Base-by-base conservation (phyloP, 805 yeast genomes). In the Metschnikowia reukaufii region DNA sequence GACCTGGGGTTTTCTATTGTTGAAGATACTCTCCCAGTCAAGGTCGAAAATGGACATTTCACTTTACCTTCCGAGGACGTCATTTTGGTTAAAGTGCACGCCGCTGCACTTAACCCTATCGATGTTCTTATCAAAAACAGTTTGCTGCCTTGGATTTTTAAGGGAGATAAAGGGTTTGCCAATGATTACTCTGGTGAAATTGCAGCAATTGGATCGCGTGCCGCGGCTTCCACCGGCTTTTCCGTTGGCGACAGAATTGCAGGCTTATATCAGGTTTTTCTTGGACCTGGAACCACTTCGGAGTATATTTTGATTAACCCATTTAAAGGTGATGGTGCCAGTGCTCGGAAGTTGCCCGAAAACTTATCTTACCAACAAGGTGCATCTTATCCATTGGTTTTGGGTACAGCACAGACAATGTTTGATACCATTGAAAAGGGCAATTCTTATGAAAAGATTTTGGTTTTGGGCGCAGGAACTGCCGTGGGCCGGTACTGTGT, bases 401-500 rank as follows among this genome's bases (percentile, higher is more conserved):
- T 76, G 53, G 79, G 81, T 16, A 84, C 95, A 3, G 91, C 92
- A 0, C 73, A 59, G 52, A 60, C 68, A 40, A 59, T 73, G 41
- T 61, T 76, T 25, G 59, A 61, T 7, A 42, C 48, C 21, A 60
- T 61, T 3, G 19, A 34, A 12, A 69, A 64, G 29, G 65, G 78
- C 17, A 69, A 67, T 32, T 68, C 70, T 9, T 68, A 70, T 8
- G 68, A 80, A 4, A 76, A 73, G 48, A 78, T 85, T 4, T 69
- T 86, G 39, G 74, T 88, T 17, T 67, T 86, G 39, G 96, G 96
- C 32, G 92, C 86, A 20, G 83, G 86, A 7, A 82, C 95, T 1
- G 66, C 83, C 12, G 90, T 85, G 13, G 90, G 91, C 18, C 60
- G 73, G 23, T 73, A 70, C 49, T 70, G 76, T 4, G 67, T 80